phyloP scores from a whole-genome alignment of 495 filamentous ascomycete genomes.

The Penicillium pulvis region DNA sequence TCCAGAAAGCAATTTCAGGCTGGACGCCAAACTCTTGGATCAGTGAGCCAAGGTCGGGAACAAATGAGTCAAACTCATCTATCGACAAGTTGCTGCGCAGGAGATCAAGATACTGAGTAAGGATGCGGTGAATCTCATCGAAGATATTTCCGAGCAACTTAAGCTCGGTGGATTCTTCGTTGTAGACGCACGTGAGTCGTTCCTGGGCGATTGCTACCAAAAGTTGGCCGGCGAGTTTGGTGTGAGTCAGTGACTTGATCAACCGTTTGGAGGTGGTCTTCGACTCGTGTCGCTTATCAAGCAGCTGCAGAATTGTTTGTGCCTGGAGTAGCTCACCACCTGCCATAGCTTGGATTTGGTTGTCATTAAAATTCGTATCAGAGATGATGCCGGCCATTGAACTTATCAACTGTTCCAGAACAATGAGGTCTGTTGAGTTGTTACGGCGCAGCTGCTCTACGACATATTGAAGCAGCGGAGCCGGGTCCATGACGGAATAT shows the following conservation, averaged over 20 bases:
- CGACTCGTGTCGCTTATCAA: constrained; percentile 75
- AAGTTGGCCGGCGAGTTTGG: constrained; percentile 71
- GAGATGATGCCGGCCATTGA: constrained; percentile 93
- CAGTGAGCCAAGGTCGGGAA: constrained; percentile 74
- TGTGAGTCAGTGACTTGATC: constrained; percentile 74
- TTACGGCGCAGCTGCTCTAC: constrained; percentile 76
- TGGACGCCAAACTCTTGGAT: constrained; percentile 81
- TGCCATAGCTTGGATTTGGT: constrained; percentile 81
- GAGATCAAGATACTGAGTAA: constrained; percentile 87
- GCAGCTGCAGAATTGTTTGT: constrained; percentile 73
- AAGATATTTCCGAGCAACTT: constrained; percentile 84
- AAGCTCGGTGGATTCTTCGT: constrained; percentile 64
- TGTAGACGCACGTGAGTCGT: constrained; percentile 75
- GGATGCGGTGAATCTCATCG: constrained; percentile 83
- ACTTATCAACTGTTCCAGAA: constrained; percentile 82
- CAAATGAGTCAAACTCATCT: constrained; percentile 75
- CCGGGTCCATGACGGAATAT: constrained; percentile 76
- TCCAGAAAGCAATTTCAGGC: constrained; percentile 83
- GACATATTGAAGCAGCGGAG: constrained; percentile 87
- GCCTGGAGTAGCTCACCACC: constrained; percentile 78
- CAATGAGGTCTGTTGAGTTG: constrained; percentile 81
- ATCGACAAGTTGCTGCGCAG: constrained; percentile 75
- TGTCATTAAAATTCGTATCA: constrained; percentile 81
- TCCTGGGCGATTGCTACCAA: constrained; percentile 90
- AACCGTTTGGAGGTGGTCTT: constrained; percentile 71